phyloP scores from a whole-genome alignment of 345 rosid genomes.

The Laguncularia racemosa region DNA sequence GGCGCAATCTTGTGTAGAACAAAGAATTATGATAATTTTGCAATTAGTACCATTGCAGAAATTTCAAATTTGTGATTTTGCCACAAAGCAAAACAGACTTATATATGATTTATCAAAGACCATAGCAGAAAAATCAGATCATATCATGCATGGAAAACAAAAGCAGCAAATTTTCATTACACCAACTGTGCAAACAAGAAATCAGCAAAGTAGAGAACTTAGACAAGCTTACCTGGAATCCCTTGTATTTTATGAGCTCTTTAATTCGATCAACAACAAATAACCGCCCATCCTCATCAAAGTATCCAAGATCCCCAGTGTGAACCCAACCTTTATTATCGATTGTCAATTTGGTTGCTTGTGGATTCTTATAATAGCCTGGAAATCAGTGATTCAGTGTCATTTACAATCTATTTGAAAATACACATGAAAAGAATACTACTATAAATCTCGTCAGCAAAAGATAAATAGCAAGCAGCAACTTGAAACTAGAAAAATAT shows the following conservation, averaged over 20 bases:
- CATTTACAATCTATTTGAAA: background rate
- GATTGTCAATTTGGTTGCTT: conserved; percentile 71
- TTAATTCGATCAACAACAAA: conserved; percentile 82
- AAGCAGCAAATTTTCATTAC: too few species aligned
- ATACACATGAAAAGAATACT: too few species aligned
- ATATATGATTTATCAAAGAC: background rate
- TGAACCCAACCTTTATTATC: conserved; percentile 83
- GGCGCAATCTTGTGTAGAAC: conserved; percentile 71
- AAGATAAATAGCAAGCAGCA: too few species aligned
- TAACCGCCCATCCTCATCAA: conserved; percentile 64
- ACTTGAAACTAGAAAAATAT: too few species aligned
- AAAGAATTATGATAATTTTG: background rate
- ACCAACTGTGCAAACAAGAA: background rate
- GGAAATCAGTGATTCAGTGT: conserved; percentile 13
- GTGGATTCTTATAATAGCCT: conserved; percentile 74
- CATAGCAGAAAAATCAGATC: too few species aligned
- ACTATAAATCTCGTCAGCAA: too few species aligned
- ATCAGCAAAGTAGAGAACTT: background rate
- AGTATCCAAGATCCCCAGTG: conserved; percentile 88
- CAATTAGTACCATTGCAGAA: background rate
- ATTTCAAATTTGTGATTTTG: too few species aligned
- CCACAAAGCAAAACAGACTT: background rate
- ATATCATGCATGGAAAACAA: too few species aligned
- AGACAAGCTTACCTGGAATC: conserved; percentile 57
- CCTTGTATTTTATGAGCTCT: conserved; percentile 91